Percentiles rank a stretch among this genome's conserved stretches.
Conservation (phyloP, 148 eudicot species). For the Silene latifolia region DNA sequence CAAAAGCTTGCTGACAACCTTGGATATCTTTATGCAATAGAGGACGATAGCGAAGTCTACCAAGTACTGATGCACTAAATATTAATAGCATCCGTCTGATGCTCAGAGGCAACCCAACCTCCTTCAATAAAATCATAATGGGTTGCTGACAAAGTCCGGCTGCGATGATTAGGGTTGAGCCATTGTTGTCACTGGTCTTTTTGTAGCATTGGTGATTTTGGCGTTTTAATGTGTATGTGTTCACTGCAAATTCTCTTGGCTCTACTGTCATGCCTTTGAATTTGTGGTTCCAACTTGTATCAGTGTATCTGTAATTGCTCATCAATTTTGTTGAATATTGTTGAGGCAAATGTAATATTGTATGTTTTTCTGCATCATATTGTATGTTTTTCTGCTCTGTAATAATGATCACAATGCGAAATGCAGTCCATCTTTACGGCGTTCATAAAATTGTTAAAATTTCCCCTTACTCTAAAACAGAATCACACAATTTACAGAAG, state of each 20-base stretch:
- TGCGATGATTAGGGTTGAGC: too few relatives aligned
- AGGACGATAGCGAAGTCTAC: conserved; percentile 57
- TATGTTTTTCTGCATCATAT: too few relatives aligned
- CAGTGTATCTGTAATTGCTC: not conserved
- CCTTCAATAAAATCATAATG: too few relatives aligned
- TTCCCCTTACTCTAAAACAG: too few relatives aligned
- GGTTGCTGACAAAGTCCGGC: too few relatives aligned
- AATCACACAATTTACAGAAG: too few relatives aligned
- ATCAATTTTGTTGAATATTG: not conserved
- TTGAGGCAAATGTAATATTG: not conserved
- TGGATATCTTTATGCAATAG: conserved; percentile 63
- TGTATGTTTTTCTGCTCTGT: too few relatives aligned
- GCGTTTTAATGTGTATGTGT: not conserved
- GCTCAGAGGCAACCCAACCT: too few relatives aligned
- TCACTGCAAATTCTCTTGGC: not conserved
- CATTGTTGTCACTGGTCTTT: not conserved
- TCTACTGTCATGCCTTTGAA: not conserved
- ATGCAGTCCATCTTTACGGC: too few relatives aligned
- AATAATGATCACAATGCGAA: too few relatives aligned
- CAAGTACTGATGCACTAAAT: conserved; percentile 57
- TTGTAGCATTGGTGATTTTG: not conserved
- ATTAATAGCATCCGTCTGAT: not conserved
- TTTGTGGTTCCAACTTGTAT: not conserved
- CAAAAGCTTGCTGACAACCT: conserved; percentile 50
- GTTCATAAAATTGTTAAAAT: too few relatives aligned